phyloP scores from a whole-genome alignment of 164 flowering plant species.

The Tetrastigma voinierianum region DNA sequence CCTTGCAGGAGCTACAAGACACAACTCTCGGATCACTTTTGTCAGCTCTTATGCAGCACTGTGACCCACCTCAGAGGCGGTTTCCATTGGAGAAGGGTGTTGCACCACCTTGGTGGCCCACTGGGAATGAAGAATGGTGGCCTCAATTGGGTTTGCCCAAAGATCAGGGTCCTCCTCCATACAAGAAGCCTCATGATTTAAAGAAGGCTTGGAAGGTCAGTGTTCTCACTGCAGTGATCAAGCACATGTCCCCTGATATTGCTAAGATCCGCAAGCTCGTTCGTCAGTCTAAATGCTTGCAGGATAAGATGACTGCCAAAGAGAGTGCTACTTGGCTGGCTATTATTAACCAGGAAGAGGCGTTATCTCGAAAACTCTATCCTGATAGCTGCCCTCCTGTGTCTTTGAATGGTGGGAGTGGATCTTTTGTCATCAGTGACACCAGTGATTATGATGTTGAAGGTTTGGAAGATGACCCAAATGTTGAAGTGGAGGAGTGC shows the following conservation, averaged over 20 bases:
- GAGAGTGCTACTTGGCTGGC: slow-evolving; percentile 70
- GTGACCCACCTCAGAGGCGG: slow-evolving; percentile 77
- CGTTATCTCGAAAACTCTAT: slow-evolving; percentile 37
- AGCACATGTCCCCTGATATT: slow-evolving; percentile 69
- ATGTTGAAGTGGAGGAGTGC: slow-evolving; percentile 26
- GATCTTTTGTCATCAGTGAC: slow-evolving; percentile 22
- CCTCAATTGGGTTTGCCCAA: slow-evolving; percentile 46
- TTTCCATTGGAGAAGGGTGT: slow-evolving; percentile 71
- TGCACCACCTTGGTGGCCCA: slow-evolving; percentile 83
- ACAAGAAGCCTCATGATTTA: slow-evolving; percentile 78
- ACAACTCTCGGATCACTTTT: slow-evolving; percentile 71
- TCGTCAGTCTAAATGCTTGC: slow-evolving; percentile 71
- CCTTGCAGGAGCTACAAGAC: slow-evolving; percentile 70
- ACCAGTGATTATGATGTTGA: slow-evolving; percentile 47
- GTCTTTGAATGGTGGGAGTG: slow-evolving; percentile 21
- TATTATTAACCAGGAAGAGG: slow-evolving; percentile 59
- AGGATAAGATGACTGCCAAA: slow-evolving; percentile 75
- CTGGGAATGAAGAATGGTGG: slow-evolving; percentile 75
- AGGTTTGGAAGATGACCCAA: slow-evolving; percentile 36
- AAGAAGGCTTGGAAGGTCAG: slow-evolving; percentile 77
- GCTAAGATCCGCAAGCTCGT: slow-evolving; percentile 68
- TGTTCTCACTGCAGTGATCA: slow-evolving; percentile 69
- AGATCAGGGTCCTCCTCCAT: slow-evolving; percentile 65
- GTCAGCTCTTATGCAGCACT: slow-evolving; percentile 77
- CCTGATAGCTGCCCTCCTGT: slow-evolving; percentile 48